Percentiles rank a stretch among this genome's conserved stretches.
Conservation (phyloP, 106 monocot genomes). For the Dioscorea dumetorum region DNA sequence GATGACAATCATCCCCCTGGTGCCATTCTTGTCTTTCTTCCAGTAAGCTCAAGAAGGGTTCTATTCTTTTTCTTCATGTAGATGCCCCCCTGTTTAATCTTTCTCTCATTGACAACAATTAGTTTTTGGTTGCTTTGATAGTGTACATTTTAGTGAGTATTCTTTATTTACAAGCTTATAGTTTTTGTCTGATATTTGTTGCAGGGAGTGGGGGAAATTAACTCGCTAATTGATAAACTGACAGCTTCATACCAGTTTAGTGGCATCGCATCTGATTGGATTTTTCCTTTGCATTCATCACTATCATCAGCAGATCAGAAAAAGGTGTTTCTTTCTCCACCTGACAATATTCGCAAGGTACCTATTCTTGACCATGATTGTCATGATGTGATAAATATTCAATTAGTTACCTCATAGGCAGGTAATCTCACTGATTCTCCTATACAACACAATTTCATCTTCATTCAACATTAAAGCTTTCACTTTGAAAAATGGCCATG, state of each 20-base stretch:
- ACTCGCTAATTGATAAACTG: slow-evolving; percentile 74
- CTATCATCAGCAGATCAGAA: slow-evolving; percentile 79
- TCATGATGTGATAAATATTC: neutral
- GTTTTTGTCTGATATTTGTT: slow-evolving; percentile 8
- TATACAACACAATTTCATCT: no score
- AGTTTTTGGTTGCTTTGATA: slow-evolving; percentile 1
- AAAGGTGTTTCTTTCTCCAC: slow-evolving; percentile 83
- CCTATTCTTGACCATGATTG: neutral
- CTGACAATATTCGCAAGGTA: slow-evolving; percentile 78
- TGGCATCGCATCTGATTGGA: slow-evolving; percentile 76
- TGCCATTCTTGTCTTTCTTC: slow-evolving; percentile 94
- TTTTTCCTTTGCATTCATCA: slow-evolving; percentile 94
- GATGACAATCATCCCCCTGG: slow-evolving; percentile 72
- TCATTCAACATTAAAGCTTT: no score
- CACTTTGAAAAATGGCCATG: no score
- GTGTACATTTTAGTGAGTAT: neutral
- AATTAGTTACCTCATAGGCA: no score
- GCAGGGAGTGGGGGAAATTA: slow-evolving; percentile 97
- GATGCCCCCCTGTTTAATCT: neutral
- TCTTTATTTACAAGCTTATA: neutral
- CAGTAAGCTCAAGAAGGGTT: slow-evolving; percentile 38
- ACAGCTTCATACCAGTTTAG: slow-evolving; percentile 65
- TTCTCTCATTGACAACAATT: neutral
- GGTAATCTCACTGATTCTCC: no score
- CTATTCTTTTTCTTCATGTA: neutral